Conservation (phyloP, 2,329 filamentous ascomycete genomes). For the Verticillium alfalfae region DNA sequence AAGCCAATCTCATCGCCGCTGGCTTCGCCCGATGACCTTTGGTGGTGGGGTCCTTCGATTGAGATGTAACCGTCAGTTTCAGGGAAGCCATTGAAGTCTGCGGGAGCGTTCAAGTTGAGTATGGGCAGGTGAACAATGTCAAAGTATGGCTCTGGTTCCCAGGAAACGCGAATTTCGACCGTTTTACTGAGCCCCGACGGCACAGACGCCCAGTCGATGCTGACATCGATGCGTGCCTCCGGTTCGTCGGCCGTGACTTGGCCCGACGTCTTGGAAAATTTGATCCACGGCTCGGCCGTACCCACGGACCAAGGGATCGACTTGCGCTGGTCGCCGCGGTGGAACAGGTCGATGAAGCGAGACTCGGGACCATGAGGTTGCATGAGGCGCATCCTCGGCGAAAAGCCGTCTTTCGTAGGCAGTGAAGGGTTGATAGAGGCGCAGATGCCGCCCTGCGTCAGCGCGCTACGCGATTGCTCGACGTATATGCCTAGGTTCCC, state of each 20-base stretch:
- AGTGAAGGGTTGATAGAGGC: slow-evolving; percentile 38
- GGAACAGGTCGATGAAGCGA: slow-evolving; percentile 44
- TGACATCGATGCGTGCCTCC: slow-evolving; percentile 34
- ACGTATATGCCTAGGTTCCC: slow-evolving; percentile 48
- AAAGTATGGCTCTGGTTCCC: slow-evolving; percentile 5
- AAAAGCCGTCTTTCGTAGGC: slow-evolving; percentile 23
- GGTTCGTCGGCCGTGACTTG: slow-evolving; percentile 1
- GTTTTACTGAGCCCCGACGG: slow-evolving; percentile 20
- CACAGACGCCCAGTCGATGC: slow-evolving; percentile 37
- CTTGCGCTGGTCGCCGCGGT: slow-evolving; percentile 30
- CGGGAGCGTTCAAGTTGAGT: slow-evolving; percentile 2
- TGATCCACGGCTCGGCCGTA: slow-evolving; percentile 7
- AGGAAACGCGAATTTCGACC: slow-evolving; percentile 2
- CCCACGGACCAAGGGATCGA: slow-evolving; percentile 9
- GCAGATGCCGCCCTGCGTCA: slow-evolving; percentile 47
- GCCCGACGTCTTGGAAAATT: slow-evolving; percentile 2
- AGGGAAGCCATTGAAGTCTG: slow-evolving; percentile 11
- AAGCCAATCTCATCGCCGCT: neutral
- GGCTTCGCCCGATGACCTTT: neutral
- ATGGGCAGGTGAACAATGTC: slow-evolving; percentile 9
- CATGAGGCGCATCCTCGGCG: slow-evolving; percentile 30
- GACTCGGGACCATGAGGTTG: slow-evolving; percentile 36
- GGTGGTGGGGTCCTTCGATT: slow-evolving; percentile 13
- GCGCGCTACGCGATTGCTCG: slow-evolving; percentile 46
- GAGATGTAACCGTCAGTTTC: slow-evolving; percentile 11